These are phyloP conservation scores for Vitis rotundifolia DNA, from an alignment of 164 flowering plant species.

Conservation along the genomic window DNA sequence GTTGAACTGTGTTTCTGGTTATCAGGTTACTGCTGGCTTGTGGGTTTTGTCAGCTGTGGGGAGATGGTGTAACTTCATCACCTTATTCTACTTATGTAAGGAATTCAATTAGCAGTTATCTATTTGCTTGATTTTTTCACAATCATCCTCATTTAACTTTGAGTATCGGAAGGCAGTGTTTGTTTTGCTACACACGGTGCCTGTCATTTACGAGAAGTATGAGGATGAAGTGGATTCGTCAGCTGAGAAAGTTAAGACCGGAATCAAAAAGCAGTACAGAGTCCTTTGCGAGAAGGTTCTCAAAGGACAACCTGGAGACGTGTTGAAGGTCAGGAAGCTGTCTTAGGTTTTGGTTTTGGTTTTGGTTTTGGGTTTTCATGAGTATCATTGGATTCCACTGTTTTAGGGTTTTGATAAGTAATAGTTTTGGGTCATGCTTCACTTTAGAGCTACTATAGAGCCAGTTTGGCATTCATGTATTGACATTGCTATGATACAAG, in stretches of 20 bases:
- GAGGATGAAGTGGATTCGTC: constrained; percentile 71
- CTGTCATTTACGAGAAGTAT: constrained; percentile 74
- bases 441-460: no score
- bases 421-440: no score
- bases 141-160: not conserved
- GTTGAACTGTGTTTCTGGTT: not conserved
- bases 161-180: constrained; percentile 38
- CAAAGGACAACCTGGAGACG: constrained; percentile 57
- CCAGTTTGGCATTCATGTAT: no score
- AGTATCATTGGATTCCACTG: no score
- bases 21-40: constrained; percentile 38
- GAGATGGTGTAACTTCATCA: constrained; percentile 37
- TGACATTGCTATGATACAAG: no score
- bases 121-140: no score
- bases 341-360: constrained; percentile 13
- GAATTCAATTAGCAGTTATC: not conserved
- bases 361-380: not conserved
- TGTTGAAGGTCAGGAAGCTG: constrained; percentile 46
- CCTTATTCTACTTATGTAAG: constrained; percentile 44
- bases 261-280: constrained; percentile 76
- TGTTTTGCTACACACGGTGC: constrained; percentile 69
- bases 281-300: constrained; percentile 68
- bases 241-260: constrained; percentile 67
- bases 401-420: no score
- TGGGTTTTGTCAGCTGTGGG: constrained; percentile 44